phyloP scores from a whole-genome alignment of 2,329 filamentous ascomycete species.

The Dothidotthia symphoricarpi region DNA sequence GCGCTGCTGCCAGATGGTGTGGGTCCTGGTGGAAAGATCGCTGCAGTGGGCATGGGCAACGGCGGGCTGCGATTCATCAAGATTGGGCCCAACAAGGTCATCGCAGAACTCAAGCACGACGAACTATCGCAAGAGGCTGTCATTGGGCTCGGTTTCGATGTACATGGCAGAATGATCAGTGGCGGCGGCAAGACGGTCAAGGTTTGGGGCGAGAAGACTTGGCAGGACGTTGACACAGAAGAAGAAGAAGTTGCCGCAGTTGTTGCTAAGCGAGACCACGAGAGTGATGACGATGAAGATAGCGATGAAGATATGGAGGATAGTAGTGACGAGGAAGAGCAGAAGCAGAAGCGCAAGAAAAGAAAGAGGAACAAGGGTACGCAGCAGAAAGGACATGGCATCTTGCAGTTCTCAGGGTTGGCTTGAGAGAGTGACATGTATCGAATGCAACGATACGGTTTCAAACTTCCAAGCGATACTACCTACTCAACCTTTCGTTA shows the following conservation, averaged over 20 bases:
- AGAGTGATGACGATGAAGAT: constrained; percentile 50
- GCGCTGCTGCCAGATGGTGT: constrained; percentile 68
- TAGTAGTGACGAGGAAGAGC: constrained; percentile 48
- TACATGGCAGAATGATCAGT: constrained; percentile 80
- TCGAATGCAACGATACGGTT: too few relatives aligned
- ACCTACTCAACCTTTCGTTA: too few relatives aligned
- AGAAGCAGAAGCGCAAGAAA: constrained; percentile 45
- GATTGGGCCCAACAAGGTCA: constrained; percentile 69
- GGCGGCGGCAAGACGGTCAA: constrained; percentile 84
- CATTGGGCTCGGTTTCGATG: constrained; percentile 78
- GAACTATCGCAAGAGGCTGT: constrained; percentile 74
- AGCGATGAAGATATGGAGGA: constrained; percentile 43
- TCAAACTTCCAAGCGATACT: too few relatives aligned
- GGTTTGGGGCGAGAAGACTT: constrained; percentile 78
- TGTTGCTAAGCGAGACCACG: constrained; percentile 27
- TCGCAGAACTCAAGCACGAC: constrained; percentile 70
- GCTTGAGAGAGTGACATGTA: constrained; percentile 9
- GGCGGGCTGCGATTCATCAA: constrained; percentile 76
- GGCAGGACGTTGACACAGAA: constrained; percentile 49
- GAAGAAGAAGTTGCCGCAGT: constrained; percentile 49
- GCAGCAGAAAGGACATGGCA: constrained; percentile 34
- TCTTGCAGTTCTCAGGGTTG: constrained; percentile 39
- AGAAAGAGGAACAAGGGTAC: constrained; percentile 43
- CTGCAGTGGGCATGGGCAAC: constrained; percentile 79
- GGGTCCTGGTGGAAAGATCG: constrained; percentile 65